Base-by-base conservation (phyloP, 2,329 filamentous ascomycete genomes). In the Tolypocladium capitatum region DNA sequence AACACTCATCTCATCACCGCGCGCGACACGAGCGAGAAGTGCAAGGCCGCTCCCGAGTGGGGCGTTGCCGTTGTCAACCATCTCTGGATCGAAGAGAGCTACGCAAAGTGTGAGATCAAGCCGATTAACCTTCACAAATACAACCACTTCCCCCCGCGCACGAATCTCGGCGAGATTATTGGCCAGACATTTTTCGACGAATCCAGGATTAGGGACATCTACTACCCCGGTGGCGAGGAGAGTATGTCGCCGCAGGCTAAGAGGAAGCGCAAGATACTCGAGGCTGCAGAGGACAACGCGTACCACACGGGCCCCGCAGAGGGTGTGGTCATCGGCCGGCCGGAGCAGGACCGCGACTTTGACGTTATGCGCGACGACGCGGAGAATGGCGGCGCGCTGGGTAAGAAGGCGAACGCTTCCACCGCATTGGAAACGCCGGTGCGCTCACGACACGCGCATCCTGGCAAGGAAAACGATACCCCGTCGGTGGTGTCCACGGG, bases 1-100 rank as follows among this genome's bases (percentile, higher is more conserved):
- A 97, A 98, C 63, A 97, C 90, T 0, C 92, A 98, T 67, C 77
- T 98, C 1, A 84, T 98, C 58, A 95, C 91, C 0, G 92, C 92
- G 5, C 85, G 94, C 56, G 81, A 83, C 49, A 80, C 81, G 48
- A 94, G 91, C 59, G 92, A 97, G 61, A 98, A 98, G 66, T 96
- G 86, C 63, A 82, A 84, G 34, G 92, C 92, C 1, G 92, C 92
- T 0, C 78, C 80, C 51, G 92, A 97, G 66, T 98, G 92, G 92
- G 84, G 84, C 46, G 83, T 97, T 47, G 72, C 88, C 48, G 84
- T 95, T 57, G 72, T 95, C 57, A 98, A 97, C 63, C 92, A 98
- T 62, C 74, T 98, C 1, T 98, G 92, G 92, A 76, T 98, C 42
- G 92, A 98, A 64, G 92, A 98, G 60, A 94, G 89, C 65, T 98